A percentile compares a stretch with the other conserved stretches of the same genome.
phyloP scores from a whole-genome alignment of 495 filamentous ascomycete species.

The Daldinia concentrica region DNA sequence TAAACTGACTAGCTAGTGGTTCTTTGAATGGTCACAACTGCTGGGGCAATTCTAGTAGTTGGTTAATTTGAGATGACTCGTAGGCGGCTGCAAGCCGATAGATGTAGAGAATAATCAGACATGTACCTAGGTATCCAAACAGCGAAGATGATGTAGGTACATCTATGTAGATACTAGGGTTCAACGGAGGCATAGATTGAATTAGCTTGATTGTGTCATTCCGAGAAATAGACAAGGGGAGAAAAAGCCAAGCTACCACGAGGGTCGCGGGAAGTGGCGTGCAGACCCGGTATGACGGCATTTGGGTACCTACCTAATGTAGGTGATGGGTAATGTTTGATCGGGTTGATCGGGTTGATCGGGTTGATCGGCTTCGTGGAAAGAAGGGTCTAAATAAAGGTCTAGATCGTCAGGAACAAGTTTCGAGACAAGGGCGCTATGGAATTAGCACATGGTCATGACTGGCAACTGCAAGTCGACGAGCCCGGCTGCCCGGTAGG shows the following conservation, averaged over 20 bases:
- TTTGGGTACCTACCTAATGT: conserved; percentile 16
- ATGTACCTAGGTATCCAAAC: neutral
- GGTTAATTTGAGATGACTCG: conserved; percentile 1
- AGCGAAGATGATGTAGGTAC: too few relatives aligned
- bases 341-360: conserved; percentile 10
- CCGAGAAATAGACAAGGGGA: conserved; percentile 7
- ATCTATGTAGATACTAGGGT: too few relatives aligned
- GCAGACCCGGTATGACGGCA: conserved; percentile 42
- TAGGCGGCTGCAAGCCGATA: neutral
- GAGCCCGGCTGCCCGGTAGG: conserved; percentile 23
- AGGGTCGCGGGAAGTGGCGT: conserved; percentile 23
- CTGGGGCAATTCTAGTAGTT: conserved; percentile 1
- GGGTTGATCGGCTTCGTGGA: conserved; percentile 3
- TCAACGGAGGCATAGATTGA: conserved; percentile 28
- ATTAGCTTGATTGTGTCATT: conserved; percentile 31
- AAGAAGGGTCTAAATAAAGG: conserved; percentile 4
- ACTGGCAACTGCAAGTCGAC: conserved; percentile 21
- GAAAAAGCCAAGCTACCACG: conserved; percentile 16
- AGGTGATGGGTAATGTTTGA: conserved; percentile 12
- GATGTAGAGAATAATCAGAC: neutral
- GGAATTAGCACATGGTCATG: conserved; percentile 35
- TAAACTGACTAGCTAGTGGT: neutral
- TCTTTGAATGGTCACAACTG: neutral
- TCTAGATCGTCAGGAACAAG: conserved; percentile 41
- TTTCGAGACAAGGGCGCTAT: conserved; percentile 30